A percentile compares a stretch with the other conserved stretches of the same genome.
phyloP scores from a whole-genome alignment of 371 early-diverging fungal species.

The Batkoa obscura region DNA sequence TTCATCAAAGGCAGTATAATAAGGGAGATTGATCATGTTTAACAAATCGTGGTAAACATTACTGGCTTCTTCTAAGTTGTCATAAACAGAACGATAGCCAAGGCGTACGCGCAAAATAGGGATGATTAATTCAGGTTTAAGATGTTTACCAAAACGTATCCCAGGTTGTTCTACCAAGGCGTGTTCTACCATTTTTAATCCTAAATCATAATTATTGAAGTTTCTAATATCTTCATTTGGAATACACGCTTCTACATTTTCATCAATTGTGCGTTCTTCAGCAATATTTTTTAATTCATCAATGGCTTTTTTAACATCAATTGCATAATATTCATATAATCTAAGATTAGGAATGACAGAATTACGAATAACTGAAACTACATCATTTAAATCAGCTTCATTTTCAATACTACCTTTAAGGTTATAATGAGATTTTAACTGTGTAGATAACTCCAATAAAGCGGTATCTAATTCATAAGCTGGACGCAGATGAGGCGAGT shows the following conservation, averaged over 20 bases:
- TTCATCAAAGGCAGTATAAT: conserved; percentile 65
- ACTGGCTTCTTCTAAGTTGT: conserved; percentile 11
- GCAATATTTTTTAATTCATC: conserved; percentile 19
- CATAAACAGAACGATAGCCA: conserved; percentile 1
- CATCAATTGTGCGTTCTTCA: conserved; percentile 10
- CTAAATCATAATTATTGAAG: not conserved
- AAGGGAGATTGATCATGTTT: conserved; percentile 64
- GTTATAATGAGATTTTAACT: conserved; percentile 15
- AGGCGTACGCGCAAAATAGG: conserved; percentile 12
- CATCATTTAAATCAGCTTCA: conserved; percentile 36
- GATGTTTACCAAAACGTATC: conserved; percentile 12
- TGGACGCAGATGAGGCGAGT: conserved; percentile 80
- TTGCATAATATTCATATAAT: conserved; percentile 77
- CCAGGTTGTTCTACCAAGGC: conserved; percentile 9
- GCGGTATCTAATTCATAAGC: conserved; percentile 84
- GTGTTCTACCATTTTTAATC: not conserved
- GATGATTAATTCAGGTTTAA: conserved; percentile 16
- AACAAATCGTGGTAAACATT: conserved; percentile 26
- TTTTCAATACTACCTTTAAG: conserved; percentile 19
- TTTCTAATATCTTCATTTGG: conserved; percentile 50
- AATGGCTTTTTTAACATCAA: conserved; percentile 31
- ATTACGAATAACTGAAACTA: conserved; percentile 35
- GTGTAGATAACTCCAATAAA: conserved; percentile 19
- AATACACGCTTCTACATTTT: conserved; percentile 35
- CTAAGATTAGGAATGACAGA: conserved; percentile 39